Conservation (phyloP, 768 basidiomycete genomes). For the Lactarius pseudohatsudake region DNA sequence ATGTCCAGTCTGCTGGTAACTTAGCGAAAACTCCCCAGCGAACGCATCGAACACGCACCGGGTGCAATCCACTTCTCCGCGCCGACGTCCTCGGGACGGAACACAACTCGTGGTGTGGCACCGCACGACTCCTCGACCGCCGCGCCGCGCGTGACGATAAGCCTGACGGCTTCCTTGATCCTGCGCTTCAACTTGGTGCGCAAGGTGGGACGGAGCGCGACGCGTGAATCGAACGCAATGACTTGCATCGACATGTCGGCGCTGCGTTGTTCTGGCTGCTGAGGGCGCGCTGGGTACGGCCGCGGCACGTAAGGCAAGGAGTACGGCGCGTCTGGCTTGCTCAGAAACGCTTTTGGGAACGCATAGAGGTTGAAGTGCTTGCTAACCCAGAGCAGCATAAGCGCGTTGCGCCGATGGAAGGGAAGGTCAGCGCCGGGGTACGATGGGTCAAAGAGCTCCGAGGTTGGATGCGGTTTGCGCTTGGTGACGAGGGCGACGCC, state of each 20-base stretch:
- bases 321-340: background rate
- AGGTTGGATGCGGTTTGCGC: background rate
- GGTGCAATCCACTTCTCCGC: conserved; percentile 24
- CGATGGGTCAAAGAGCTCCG: conserved; percentile 11
- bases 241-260: conserved; percentile 22
- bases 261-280: background rate
- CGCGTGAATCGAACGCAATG: background rate
- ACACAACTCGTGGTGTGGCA: conserved; percentile 2
- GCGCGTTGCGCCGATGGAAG: background rate
- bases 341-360: conserved; percentile 24
- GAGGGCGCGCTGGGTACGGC: conserved; percentile 13
- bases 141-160: conserved; percentile 14
- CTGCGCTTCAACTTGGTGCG: conserved; percentile 20
- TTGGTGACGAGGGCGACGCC: conserved; percentile 11
- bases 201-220: background rate
- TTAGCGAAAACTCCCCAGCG: too few relatives aligned
- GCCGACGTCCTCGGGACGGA: conserved; percentile 20
- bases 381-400: conserved; percentile 6
- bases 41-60: conserved; percentile 3
- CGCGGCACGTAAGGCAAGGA: conserved; percentile 5
- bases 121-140: background rate
- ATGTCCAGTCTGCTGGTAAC: conserved; percentile 22
- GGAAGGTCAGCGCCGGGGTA: conserved; percentile 15
- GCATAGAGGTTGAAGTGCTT: conserved; percentile 9
- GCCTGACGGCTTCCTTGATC: conserved; percentile 14